Conservation (phyloP, 2,329 filamentous ascomycete species). For the Nannizziopsis barbatae region DNA sequence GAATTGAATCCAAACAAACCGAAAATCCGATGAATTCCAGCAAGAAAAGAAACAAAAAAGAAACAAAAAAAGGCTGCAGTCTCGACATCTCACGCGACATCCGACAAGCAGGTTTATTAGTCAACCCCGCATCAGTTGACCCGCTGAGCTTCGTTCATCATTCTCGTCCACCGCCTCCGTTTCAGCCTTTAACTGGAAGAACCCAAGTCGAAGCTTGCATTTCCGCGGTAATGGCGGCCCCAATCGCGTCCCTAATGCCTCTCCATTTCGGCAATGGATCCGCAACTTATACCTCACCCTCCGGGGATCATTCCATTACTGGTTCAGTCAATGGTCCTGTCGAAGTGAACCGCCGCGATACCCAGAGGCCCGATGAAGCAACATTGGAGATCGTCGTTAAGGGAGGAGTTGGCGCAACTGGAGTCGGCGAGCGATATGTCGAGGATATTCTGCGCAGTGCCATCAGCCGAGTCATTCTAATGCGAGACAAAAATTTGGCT, state of each 20-base stretch:
- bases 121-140: too few species aligned
- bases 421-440: constrained; percentile 72
- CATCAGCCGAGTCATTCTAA: constrained; percentile 31
- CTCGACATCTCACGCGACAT: too few species aligned
- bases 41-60: too few species aligned
- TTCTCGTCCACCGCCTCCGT: too few species aligned
- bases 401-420: constrained; percentile 72
- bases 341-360: constrained; percentile 71
- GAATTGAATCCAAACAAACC: too few species aligned
- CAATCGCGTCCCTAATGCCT: constrained; percentile 26
- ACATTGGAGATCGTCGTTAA: constrained; percentile 81
- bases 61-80: too few species aligned
- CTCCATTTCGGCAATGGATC: constrained; percentile 33
- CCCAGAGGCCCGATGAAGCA: constrained; percentile 79
- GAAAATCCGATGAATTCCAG: too few species aligned
- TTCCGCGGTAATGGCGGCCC: constrained; percentile 25
- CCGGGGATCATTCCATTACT: constrained; percentile 61
- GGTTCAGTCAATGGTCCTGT: constrained; percentile 86
- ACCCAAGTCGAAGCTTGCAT: background rate
- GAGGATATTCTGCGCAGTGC: constrained; percentile 45
- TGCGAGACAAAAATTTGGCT: constrained; percentile 33
- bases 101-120: too few species aligned
- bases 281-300: constrained; percentile 32
- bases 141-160: too few species aligned
- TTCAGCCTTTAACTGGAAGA: too few species aligned